Evolutionary conservation across 2,329 filamentous ascomycete species (phyloP).

Genomic region (Aureobasidium sp.): DNA sequence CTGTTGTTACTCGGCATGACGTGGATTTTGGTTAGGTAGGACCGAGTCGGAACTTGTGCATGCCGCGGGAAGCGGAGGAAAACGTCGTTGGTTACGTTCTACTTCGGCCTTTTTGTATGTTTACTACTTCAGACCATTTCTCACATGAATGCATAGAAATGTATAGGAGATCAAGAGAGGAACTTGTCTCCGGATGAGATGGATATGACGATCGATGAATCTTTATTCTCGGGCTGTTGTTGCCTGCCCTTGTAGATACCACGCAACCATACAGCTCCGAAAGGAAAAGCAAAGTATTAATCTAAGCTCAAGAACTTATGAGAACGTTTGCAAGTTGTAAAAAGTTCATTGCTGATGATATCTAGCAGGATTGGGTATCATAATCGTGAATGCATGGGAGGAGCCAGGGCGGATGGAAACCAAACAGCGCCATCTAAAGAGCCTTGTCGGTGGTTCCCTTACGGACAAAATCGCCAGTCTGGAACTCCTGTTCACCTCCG

Average conservation of each 20-base stretch:
- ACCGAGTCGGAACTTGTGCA: not conserved
- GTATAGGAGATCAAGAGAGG: not conserved
- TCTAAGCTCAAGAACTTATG: not conserved
- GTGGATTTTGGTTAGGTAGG: not conserved
- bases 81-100: not conserved
- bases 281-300: not conserved
- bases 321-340: not conserved
- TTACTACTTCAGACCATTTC: not conserved
- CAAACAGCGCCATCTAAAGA: not conserved
- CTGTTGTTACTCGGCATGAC: not conserved
- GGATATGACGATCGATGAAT: too few species aligned
- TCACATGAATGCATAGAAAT: not conserved
- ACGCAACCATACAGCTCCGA: not conserved
- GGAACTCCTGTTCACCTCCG: slow-evolving; percentile 8
- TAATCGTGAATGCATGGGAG: not conserved
- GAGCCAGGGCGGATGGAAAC: not conserved
- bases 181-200: not conserved
- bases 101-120: not conserved
- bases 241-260: not conserved
- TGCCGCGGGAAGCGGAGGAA: not conserved
- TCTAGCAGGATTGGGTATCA: not conserved
- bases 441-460: slow-evolving; percentile 14
- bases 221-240: too few species aligned
- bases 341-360: not conserved
- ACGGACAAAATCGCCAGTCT: slow-evolving; percentile 4